These are phyloP conservation scores for Boeremia exigua DNA, from an alignment of 2,329 filamentous ascomycete species.

Conservation along the genomic window DNA sequence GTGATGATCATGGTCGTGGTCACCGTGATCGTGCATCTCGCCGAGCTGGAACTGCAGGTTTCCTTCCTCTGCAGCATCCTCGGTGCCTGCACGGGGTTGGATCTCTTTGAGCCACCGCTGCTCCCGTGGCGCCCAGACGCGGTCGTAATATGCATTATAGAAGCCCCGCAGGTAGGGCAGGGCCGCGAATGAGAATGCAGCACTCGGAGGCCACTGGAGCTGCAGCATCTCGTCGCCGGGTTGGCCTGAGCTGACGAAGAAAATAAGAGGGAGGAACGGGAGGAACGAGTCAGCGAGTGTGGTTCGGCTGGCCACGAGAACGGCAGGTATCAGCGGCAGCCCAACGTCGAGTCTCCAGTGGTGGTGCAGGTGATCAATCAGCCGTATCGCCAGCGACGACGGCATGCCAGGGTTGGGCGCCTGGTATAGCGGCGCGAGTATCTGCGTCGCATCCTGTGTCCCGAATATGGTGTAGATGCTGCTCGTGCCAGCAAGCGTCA, in stretches of 20 bases:
- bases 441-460: constrained; percentile 62
- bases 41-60: constrained; percentile 22
- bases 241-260: constrained; percentile 62
- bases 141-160: constrained; percentile 69
- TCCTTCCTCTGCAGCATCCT: constrained; percentile 22
- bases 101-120: constrained; percentile 68
- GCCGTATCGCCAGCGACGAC: constrained; percentile 43
- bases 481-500: constrained; percentile 65
- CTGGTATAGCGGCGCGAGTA: constrained; percentile 55
- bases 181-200: constrained; percentile 69
- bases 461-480: constrained; percentile 72
- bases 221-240: constrained; percentile 54
- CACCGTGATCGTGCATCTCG: constrained; percentile 11
- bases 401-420: constrained; percentile 39
- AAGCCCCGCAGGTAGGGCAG: constrained; percentile 69
- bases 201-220: constrained; percentile 70
- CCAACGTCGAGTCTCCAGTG: constrained; percentile 64
- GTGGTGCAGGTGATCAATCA: constrained; percentile 38
- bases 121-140: constrained; percentile 63
- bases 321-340: constrained; percentile 70
- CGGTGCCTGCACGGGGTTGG: constrained; percentile 59
- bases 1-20: constrained; percentile 18
- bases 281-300: constrained; percentile 68
- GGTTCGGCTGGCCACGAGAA: constrained; percentile 71
- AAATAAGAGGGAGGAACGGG: constrained; percentile 67